These are phyloP conservation scores for Rasamsonia emersonii DNA, from an alignment of 2,329 filamentous ascomycete genomes.

Conservation along the genomic window DNA sequence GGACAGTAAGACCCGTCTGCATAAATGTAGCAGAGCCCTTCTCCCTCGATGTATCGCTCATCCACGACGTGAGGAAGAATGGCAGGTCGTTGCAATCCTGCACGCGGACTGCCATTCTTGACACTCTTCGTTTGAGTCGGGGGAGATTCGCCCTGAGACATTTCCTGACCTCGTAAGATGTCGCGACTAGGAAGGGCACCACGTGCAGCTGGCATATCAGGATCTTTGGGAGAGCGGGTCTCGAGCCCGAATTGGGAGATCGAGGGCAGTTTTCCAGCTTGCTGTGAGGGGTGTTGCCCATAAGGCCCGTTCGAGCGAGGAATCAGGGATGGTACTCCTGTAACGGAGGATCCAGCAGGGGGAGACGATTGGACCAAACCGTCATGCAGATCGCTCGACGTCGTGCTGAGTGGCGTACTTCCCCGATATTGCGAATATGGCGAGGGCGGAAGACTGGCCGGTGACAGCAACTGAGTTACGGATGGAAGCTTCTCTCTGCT, in stretches of 20 bases:
- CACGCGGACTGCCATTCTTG: constrained; percentile 13
- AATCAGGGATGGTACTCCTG: neutral
- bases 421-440: constrained; percentile 17
- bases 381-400: constrained; percentile 5
- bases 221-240: too few relatives aligned
- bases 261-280: constrained; percentile 19
- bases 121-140: too few relatives aligned
- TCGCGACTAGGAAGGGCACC: too few relatives aligned
- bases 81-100: constrained; percentile 10
- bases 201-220: too few relatives aligned
- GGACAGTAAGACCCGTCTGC: constrained; percentile 78
- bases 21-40: constrained; percentile 77
- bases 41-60: constrained; percentile 52
- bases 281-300: constrained; percentile 9
- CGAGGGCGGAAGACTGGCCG: constrained; percentile 20
- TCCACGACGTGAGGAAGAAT: constrained; percentile 29
- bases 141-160: too few relatives aligned
- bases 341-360: constrained; percentile 10
- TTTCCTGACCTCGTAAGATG: too few relatives aligned
- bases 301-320: neutral
- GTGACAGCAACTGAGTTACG: constrained; percentile 32
- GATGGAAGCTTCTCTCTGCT: constrained; percentile 28
- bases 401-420: neutral
- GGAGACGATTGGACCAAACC: constrained; percentile 13
- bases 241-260: constrained; percentile 22